Evolutionary conservation across 2,329 filamentous ascomycete species (phyloP).

Genomic region (Rhinocladiella similis): DNA sequence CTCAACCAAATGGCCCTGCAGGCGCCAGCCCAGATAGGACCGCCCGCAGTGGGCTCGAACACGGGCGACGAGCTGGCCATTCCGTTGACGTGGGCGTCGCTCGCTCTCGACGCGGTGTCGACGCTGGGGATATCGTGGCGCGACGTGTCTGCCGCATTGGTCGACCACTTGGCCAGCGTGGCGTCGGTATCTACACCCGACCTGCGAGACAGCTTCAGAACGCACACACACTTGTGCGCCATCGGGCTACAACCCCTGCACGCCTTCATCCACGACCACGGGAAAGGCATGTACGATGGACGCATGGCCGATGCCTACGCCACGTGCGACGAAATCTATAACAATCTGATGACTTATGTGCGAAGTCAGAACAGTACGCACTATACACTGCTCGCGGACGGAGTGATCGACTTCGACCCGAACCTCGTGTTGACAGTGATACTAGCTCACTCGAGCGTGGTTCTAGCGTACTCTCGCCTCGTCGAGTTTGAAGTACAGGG

Average conservation of each 20-base stretch:
- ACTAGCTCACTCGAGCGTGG: conserved; percentile 24
- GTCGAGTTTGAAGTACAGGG: conserved; percentile 5
- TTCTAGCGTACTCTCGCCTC: conserved; percentile 26
- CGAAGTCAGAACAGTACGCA: conserved; percentile 19
- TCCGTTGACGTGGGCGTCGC: conserved; percentile 24
- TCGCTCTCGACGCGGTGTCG: conserved; percentile 25
- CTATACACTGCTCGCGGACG: conserved; percentile 28
- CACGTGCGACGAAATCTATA: conserved; percentile 28
- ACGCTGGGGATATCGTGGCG: conserved; percentile 28
- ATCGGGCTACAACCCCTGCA: conserved; percentile 30
- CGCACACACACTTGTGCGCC: conserved; percentile 25
- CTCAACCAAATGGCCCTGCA: conserved; percentile 25
- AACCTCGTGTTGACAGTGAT: conserved; percentile 26
- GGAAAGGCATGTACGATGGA: conserved; percentile 17
- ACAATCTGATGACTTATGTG: conserved; percentile 28
- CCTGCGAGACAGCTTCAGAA: conserved; percentile 26
- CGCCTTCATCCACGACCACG: conserved; percentile 25
- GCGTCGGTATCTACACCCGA: conserved; percentile 28
- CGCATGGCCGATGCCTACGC: conserved; percentile 13
- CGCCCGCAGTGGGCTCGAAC: conserved; percentile 23
- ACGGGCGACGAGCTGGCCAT: conserved; percentile 25
- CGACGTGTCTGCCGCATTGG: conserved; percentile 27
- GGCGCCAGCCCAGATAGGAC: conserved; percentile 27
- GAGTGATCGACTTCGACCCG: conserved; percentile 28
- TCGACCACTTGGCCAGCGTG: conserved; percentile 28